Evolutionary conservation across 2,329 filamentous ascomycete species (phyloP), one percentile per base, ranked within the genome.

Genomic region (Colletotrichum sublineola): DNA sequence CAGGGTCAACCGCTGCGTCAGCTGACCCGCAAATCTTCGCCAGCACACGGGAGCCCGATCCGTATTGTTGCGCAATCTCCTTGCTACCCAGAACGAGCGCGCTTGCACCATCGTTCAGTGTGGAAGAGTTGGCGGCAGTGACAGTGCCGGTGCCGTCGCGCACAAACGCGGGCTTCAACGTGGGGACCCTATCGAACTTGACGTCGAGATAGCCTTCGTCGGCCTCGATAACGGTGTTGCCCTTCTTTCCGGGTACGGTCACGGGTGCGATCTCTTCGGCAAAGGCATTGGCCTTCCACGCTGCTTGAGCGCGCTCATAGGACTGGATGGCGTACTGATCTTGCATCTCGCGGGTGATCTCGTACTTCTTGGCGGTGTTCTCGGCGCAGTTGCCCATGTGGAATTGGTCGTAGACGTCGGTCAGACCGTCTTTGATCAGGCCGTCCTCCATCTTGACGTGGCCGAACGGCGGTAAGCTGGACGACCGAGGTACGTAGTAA

Each of bases 321-420:
- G 93, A 96, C 81, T 90, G 88, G 73, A 98, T 95, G 18, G 96
- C 94, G 79, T 97, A 98, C 75, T 92, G 88, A 78, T 99, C 96
- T 84, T 99, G 96, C 80, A 93, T 91, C 82, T 98, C 91, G 18
- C 96, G 87, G 11, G 92, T 92, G 74, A 99, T 89, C 1, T 88
- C 85, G 82, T 94, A 89, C 77, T 95, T 96, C 87, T 97, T 97
- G 60, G 94, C 96, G 1, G 96, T 98, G 76, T 92, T 94, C 85
- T 99, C 96, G 20, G 95, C 95, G 80, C 96, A 99, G 77, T 96
- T 95, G 55, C 96, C 96, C 96, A 99, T 99, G 83, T 98, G 96
- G 79, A 98, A 93, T 80, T 97, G 90, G 81, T 97, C 95, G 83
- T 98, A 99, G 18, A 97, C 96, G 80, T 99, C 96, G 86, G 94